Base-by-base conservation (phyloP, 1,284 basidiomycete genomes). In the Cutaneotrichosporon sp. region DNA sequence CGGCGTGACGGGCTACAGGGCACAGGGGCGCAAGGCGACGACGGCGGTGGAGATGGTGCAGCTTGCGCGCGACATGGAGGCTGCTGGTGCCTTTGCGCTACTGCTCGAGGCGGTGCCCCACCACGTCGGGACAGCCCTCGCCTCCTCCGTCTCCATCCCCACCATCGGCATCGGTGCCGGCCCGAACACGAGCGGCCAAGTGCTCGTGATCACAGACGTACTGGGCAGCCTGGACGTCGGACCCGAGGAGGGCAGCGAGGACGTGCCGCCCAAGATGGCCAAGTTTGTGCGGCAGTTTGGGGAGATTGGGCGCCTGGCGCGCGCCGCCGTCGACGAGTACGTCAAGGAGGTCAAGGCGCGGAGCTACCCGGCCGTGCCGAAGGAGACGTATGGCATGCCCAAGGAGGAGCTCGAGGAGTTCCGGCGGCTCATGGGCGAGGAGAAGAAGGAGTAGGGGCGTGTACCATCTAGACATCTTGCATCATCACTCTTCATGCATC, bases 101-200 rank as follows among this genome's bases (percentile, higher is more conserved):
- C 87, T 99, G 1, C 79, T 99, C 46, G 95, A 99, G 79, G 95
- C 95, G 24, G 87, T 99, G 58, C 95, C 95, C 5, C 85, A 86
- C 62, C 81, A 84, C 49, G 81, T 99, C 10, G 95, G 87, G 0
- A 81, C 82, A 60, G 86, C 87, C 69, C 86, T 98, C 71, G 92
- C 92, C 1, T 76, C 84, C 29, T 58, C 69, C 1, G 78, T 97
- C 42, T 74, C 72, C 9, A 86, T 95, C 38, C 88, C 92, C 5
- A 97, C 93, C 0, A 97, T 99, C 68, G 95, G 95, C 1, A 98
- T 99, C 64, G 95, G 95, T 18, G 95, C 95, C 0, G 95, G 97
- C 1, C 84, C 87, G 14, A 83, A 83, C 27, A 93, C 90, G 27
- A 87, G 83, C 71, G 95, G 97, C 0, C 97, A 99, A 80, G 95